Base-by-base conservation (phyloP, 352 stramenopile species). In the Pythium chondricola region DNA sequence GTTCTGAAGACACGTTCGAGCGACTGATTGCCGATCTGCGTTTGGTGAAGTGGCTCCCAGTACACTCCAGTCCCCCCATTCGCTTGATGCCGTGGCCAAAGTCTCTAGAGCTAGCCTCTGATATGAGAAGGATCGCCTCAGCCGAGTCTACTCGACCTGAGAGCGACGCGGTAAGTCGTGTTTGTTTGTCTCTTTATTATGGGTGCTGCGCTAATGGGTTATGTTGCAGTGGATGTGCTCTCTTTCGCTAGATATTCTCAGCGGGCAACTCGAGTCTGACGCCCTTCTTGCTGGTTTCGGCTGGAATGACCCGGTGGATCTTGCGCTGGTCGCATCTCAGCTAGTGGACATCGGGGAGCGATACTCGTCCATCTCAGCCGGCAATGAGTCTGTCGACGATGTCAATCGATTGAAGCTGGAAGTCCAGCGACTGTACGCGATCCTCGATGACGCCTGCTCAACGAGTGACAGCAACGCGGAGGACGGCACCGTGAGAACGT, bases 191-290 rank as follows among this genome's bases (percentile, higher is more conserved):
- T 52, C n/a, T 18, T 22, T 45, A 10, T 18, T 36, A n/a, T 7
- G 25, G 45, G 18, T 22, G n/a, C 1, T 27, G 21, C 10, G 6
- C 27, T 59, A 13, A 33, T 18, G 10, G 47, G 41, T 29, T 47
- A 16, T 55, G 7, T 26, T 37, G 7, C 27, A 88, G 77, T 89
- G 78, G 78, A 69, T 68, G 44, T 89, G 78, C 30, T 89, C 78
- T 1, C 71, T 46, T 24, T 69, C 41, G 22, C 58, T 62, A 25
- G 32, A 84, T 50, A 74, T 89, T 38, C 31, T 89, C 26, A 61
- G 71, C 24, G 78, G 78, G 8, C 58, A 81, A 25, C 49, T 89
- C 5, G 59, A 52, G 11, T 87, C 78, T 1, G 46, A 85, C 31
- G 53, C 71, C n/a, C 57, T 89, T 1, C 37, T 71, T 20, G 27